Percentiles rank a stretch among this genome's conserved stretches.
Evolutionary conservation across 2,329 filamentous ascomycete species (phyloP).

Genomic region (Colletotrichum musae): DNA sequence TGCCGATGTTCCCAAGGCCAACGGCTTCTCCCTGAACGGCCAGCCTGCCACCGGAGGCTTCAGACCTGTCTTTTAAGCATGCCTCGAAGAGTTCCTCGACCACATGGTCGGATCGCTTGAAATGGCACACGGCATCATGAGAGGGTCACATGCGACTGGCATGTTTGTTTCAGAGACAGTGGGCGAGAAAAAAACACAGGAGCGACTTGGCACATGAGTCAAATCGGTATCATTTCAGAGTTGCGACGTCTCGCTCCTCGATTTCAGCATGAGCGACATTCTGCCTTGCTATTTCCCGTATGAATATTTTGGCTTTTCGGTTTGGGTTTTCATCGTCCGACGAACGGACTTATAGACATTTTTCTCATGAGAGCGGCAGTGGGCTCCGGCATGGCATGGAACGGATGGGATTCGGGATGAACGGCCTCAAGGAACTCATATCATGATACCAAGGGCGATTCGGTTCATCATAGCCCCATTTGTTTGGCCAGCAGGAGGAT

Average conservation of each 20-base stretch:
- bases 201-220: slow-evolving; percentile 11
- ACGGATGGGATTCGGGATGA: slow-evolving; percentile 16
- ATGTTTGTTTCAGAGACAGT: slow-evolving; percentile 18
- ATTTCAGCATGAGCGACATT: slow-evolving; percentile 19
- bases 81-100: background rate
- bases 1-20: slow-evolving; percentile 46
- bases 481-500: slow-evolving; percentile 12
- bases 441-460: slow-evolving; percentile 18
- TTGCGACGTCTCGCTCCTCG: slow-evolving; percentile 20
- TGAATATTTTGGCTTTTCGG: slow-evolving; percentile 14
- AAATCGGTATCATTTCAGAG: slow-evolving; percentile 29
- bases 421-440: slow-evolving; percentile 30
- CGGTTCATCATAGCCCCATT: slow-evolving; percentile 19
- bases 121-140: background rate
- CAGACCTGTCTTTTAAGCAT: slow-evolving; percentile 30
- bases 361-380: slow-evolving; percentile 23
- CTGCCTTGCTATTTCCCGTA: slow-evolving; percentile 12
- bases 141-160: slow-evolving; percentile 10
- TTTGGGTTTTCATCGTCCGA: slow-evolving; percentile 25
- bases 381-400: slow-evolving; percentile 26
- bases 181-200: background rate
- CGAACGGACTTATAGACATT: slow-evolving; percentile 33
- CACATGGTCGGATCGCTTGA: background rate
- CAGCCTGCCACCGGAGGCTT: slow-evolving; percentile 39
- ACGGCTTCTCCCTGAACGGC: slow-evolving; percentile 46